Conservation (phyloP, 2,329 filamentous ascomycete genomes). For the Aureobasidium mangrovei region DNA sequence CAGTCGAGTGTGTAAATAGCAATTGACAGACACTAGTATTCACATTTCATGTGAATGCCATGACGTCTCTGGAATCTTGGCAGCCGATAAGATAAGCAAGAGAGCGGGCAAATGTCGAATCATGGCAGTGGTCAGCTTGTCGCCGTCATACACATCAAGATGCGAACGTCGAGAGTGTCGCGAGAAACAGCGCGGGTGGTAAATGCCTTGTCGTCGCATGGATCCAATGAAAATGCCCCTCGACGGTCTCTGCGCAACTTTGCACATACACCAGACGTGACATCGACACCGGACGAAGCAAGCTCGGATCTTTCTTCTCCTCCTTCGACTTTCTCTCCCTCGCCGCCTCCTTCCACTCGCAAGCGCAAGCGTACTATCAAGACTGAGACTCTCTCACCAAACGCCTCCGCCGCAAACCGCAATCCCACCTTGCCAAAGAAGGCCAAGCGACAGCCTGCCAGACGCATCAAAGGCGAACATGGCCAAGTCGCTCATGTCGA, state of each 20-base stretch:
- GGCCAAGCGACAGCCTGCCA: slow-evolving; percentile 23
- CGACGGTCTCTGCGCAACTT: slow-evolving; percentile 21
- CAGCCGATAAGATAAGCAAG: slow-evolving; percentile 5
- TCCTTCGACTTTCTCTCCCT: neutral
- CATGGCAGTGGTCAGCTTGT: slow-evolving; percentile 3
- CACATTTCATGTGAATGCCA: slow-evolving; percentile 1
- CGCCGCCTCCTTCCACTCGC: slow-evolving; percentile 2
- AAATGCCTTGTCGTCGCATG: slow-evolving; percentile 9
- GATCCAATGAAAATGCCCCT: slow-evolving; percentile 11
- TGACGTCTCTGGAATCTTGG: neutral
- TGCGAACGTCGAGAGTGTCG: slow-evolving; percentile 17
- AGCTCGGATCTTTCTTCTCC: slow-evolving; percentile 11
- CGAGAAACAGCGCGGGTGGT: slow-evolving; percentile 17
- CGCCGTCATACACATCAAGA: slow-evolving; percentile 4
- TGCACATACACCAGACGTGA: slow-evolving; percentile 11
- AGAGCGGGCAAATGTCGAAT: neutral
- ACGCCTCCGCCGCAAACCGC: slow-evolving; percentile 5
- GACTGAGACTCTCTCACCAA: slow-evolving; percentile 12
- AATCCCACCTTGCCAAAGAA: slow-evolving; percentile 17
- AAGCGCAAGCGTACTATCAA: slow-evolving; percentile 15
- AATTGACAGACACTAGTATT: neutral
- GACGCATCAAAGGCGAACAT: slow-evolving; percentile 26
- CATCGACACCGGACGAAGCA: slow-evolving; percentile 6
- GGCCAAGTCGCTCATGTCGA: slow-evolving; percentile 20
- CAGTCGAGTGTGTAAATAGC: neutral